Percentiles rank a stretch among this genome's conserved stretches.
Conservation (phyloP, 2,329 filamentous ascomycete species). For the Magnaporthiopsis incrustans region DNA sequence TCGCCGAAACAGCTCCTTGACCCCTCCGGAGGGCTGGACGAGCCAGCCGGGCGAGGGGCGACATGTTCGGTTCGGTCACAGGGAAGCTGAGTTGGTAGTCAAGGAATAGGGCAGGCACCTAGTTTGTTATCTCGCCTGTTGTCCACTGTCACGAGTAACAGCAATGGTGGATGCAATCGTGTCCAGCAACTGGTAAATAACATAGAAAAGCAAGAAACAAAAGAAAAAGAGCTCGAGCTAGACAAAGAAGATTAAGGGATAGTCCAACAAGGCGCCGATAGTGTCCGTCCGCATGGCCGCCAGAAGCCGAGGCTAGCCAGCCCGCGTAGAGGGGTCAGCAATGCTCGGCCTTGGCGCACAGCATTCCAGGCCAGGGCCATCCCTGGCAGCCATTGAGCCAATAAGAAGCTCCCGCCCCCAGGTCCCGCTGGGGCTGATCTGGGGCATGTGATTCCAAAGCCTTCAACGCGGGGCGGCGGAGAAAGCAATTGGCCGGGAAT, state of each 20-base stretch:
- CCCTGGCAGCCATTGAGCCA: conserved; percentile 1
- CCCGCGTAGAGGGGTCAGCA: conserved; percentile 7
- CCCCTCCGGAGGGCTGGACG: conserved; percentile 43
- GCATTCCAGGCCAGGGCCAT: background rate
- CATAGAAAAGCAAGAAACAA: background rate
- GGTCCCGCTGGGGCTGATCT: background rate
- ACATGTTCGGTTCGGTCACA: conserved; percentile 25
- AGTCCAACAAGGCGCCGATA: conserved; percentile 17
- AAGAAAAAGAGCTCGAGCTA: background rate
- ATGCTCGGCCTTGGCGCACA: conserved; percentile 12
- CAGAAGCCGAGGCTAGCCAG: conserved; percentile 22
- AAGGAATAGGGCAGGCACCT: too few relatives aligned
- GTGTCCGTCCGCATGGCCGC: conserved; percentile 21
- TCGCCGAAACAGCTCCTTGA: conserved; percentile 19
- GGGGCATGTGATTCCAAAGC: background rate
- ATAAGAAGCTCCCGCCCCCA: too few relatives aligned
- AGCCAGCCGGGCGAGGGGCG: conserved; percentile 41
- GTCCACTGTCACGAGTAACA: background rate
- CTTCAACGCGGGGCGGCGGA: background rate
- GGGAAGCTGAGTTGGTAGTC: background rate
- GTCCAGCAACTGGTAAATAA: background rate
- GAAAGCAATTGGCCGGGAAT: background rate
- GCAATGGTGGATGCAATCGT: background rate
- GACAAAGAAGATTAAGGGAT: background rate
- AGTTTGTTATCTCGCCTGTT: too few relatives aligned